Percentiles rank a stretch among this genome's conserved stretches.
These are phyloP conservation scores for Adansonia digitata DNA, from an alignment of 345 rosid genomes.

Conservation along the genomic window DNA sequence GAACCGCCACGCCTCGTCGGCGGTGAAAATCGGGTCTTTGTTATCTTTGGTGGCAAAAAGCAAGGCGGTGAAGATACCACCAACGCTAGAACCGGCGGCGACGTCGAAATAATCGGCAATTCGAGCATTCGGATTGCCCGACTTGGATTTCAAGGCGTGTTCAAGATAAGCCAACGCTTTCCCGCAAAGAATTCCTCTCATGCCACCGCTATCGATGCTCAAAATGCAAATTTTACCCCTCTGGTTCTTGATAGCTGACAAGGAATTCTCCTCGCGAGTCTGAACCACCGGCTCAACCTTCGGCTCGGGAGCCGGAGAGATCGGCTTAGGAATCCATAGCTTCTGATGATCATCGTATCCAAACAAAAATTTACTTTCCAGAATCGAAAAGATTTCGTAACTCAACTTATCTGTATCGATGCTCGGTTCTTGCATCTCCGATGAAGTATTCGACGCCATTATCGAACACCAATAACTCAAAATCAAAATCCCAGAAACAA, in stretches of 20 bases:
- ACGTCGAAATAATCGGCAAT: constrained; percentile 92
- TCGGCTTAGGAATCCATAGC: constrained; percentile 66
- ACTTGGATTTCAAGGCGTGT: constrained; percentile 65
- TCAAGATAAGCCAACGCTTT: constrained; percentile 88
- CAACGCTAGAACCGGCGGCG: constrained; percentile 85
- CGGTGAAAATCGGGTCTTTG: constrained; percentile 59
- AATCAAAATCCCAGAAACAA: not conserved
- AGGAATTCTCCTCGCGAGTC: constrained; percentile 8
- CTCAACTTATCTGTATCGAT: constrained; percentile 94
- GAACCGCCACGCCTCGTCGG: constrained; percentile 92
- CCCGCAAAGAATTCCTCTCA: constrained; percentile 83
- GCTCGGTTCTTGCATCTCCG: constrained; percentile 87
- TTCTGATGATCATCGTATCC: constrained; percentile 80
- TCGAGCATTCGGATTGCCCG: constrained; percentile 84
- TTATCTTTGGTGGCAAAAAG: constrained; percentile 73
- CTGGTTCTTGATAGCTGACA: constrained; percentile 67
- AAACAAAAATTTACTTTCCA: constrained; percentile 84
- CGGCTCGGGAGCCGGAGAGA: constrained; percentile 31
- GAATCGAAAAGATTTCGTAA: constrained; percentile 92
- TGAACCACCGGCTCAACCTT: constrained; percentile 23
- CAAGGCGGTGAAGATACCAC: constrained; percentile 92
- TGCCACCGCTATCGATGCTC: constrained; percentile 80
- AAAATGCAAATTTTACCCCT: constrained; percentile 89
- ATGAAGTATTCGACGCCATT: constrained; percentile 35
- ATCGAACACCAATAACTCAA: not conserved